Base-by-base conservation (phyloP, 805 yeast genomes). In the Teunomyces kruisii region DNA sequence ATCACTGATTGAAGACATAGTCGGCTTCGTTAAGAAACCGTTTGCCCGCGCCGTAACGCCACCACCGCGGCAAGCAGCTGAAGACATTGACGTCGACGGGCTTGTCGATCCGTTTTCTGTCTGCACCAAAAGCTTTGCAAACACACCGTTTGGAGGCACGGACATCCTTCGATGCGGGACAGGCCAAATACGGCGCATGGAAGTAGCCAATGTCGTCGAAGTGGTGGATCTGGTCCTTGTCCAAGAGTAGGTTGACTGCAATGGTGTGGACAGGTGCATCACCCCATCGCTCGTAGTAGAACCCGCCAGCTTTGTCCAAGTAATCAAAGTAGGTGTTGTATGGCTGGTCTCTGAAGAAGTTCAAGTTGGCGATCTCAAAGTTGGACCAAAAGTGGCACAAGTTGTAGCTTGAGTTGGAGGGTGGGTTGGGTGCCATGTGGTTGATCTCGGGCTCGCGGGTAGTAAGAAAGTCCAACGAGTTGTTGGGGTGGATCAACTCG, bases 61-160 rank as follows among this genome's bases (percentile, higher is more conserved):
- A 86, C 91, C 91, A 86, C 48, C 82, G 72, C 27, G 79, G 71
- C 38, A 86, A 60, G 64, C 95, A 86, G 54, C 91, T 84, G 50
- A 76, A 79, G 4, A 78, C 60, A 48, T 72, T 58, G n/a, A 72
- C 62, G 43, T 73, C 72, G 48, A 78, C 68, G 37, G 72, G 67
- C 15, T 65, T 47, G 22, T 52, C 51, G 2, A 54, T 32, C 1
- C 47, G 33, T 8, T 53, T 49, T 15, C 50, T 47, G 12, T 52
- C 53, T 2, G 28, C 32, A 12, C 44, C 52, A 14, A 30, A 29
- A 7, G 61, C 55, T 33, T 55, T 56, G 49, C 76, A 72, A 9
- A 69, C 55, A 45, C 77, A 72, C 44, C 75, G 55, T 46, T 72
- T 71, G 14, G 64, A 55, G 12, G 66, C 55, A 8, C 50, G 45